Conservation (phyloP, 257 asterid species). For the Solanum habrochaites region DNA sequence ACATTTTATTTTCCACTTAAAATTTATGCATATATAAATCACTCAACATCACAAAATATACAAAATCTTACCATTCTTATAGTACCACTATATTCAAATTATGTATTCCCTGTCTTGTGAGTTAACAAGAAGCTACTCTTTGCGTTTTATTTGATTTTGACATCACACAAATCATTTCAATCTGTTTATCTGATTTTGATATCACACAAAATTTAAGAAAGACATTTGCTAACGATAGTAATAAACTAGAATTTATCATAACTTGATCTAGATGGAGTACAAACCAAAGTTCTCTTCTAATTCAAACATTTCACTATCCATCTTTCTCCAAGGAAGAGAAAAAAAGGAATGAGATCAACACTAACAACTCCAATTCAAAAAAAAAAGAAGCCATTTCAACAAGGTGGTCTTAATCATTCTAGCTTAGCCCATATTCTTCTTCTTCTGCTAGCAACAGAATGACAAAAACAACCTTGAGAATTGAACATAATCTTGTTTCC, state of each 20-base stretch:
- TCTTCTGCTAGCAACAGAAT: slow-evolving; percentile 1
- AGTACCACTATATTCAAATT: neutral
- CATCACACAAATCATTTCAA: too few relatives aligned
- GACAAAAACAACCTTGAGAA: slow-evolving; percentile 17
- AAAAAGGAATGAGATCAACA: neutral
- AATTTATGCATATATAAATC: neutral
- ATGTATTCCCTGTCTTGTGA: neutral
- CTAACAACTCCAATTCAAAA: neutral
- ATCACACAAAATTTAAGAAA: neutral
- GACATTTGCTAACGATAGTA: neutral
- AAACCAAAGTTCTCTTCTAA: neutral
- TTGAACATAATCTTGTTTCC: neutral
- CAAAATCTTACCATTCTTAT: neutral
- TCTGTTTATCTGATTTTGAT: neutral
- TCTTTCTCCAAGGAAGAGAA: neutral
- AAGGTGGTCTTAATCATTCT: slow-evolving; percentile 2
- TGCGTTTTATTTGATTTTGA: too few relatives aligned
- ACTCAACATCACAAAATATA: neutral
- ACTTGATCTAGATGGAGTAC: neutral
- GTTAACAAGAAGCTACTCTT: neutral
- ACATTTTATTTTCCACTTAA: neutral
- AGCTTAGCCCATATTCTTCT: neutral
- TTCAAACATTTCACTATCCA: slow-evolving; percentile 5
- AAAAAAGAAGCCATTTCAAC: neutral
- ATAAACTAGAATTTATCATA: neutral